A percentile compares a stretch with the other conserved stretches of the same genome.
Conservation (phyloP, 2,329 filamentous ascomycete genomes). For the Botrytis medusae region DNA sequence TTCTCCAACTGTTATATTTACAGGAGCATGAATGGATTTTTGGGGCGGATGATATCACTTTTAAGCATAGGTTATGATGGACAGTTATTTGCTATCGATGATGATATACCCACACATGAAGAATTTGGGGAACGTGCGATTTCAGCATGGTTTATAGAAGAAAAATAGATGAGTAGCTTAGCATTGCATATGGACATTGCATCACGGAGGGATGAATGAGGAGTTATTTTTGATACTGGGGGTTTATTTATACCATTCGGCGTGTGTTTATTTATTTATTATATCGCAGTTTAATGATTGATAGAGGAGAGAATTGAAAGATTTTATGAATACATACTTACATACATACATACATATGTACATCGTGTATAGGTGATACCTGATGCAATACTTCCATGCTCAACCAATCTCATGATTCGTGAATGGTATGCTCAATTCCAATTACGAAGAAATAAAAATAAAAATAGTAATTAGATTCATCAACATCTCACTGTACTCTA, state of each 20-base stretch:
- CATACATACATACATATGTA: background rate
- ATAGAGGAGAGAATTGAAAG: background rate
- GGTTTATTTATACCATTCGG: slow-evolving; percentile 1
- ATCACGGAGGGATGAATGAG: background rate
- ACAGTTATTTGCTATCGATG: background rate
- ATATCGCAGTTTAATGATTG: slow-evolving; percentile 5
- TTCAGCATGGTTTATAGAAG: background rate
- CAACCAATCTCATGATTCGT: background rate
- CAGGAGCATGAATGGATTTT: background rate
- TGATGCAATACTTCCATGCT: background rate
- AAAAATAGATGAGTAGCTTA: background rate
- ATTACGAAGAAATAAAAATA: background rate
- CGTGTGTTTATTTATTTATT: background rate
- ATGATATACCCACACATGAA: slow-evolving; percentile 7
- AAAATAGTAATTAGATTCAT: background rate
- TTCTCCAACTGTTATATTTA: background rate
- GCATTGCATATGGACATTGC: slow-evolving; percentile 10
- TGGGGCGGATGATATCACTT: background rate
- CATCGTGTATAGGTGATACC: too few species aligned
- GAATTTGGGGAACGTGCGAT: background rate
- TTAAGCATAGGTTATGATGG: background rate
- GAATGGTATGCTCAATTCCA: too few species aligned
- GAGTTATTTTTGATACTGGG: background rate
- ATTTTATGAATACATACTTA: background rate
- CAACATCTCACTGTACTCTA: too few species aligned